Percentiles rank a stretch among this genome's conserved stretches.
phyloP scores from a whole-genome alignment of 257 asterid genomes.

The Ehretia macrophylla region DNA sequence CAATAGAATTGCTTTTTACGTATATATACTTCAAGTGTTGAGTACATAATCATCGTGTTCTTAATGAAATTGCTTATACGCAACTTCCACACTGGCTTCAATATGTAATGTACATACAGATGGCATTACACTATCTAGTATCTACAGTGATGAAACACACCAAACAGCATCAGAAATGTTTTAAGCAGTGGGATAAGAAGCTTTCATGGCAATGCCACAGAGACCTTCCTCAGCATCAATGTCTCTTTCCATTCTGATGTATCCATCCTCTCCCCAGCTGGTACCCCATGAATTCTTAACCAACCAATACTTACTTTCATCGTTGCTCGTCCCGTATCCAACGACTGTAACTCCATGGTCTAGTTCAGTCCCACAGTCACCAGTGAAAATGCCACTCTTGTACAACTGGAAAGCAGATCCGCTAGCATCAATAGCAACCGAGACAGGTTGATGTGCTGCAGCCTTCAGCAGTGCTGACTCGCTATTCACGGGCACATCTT shows the following conservation, averaged over 20 bases:
- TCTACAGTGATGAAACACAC: too few relatives aligned
- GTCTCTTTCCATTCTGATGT: conserved; percentile 32
- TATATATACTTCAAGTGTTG: too few relatives aligned
- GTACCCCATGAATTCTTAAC: conserved; percentile 40
- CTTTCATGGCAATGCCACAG: conserved; percentile 42
- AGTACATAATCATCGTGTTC: too few relatives aligned
- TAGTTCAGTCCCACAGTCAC: conserved; percentile 32
- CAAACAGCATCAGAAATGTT: not conserved
- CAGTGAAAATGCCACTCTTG: conserved; percentile 32
- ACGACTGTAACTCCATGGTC: conserved; percentile 42
- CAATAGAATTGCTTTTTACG: too few relatives aligned
- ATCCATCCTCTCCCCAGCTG: conserved; percentile 39
- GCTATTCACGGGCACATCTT: conserved; percentile 30
- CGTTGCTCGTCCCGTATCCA: conserved; percentile 23
- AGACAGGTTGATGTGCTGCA: conserved; percentile 26
- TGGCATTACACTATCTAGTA: too few relatives aligned
- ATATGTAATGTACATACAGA: too few relatives aligned
- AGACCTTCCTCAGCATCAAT: conserved; percentile 26
- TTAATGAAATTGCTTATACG: too few relatives aligned
- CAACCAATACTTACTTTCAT: conserved; percentile 32
- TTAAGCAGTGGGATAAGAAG: conserved; percentile 40
- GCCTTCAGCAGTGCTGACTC: conserved; percentile 31
- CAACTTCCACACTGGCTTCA: too few relatives aligned
- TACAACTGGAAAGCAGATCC: conserved; percentile 33
- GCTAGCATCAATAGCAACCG: conserved; percentile 35